Conservation (phyloP, 208 protist species). For the Angomonas ambiguus region DNA sequence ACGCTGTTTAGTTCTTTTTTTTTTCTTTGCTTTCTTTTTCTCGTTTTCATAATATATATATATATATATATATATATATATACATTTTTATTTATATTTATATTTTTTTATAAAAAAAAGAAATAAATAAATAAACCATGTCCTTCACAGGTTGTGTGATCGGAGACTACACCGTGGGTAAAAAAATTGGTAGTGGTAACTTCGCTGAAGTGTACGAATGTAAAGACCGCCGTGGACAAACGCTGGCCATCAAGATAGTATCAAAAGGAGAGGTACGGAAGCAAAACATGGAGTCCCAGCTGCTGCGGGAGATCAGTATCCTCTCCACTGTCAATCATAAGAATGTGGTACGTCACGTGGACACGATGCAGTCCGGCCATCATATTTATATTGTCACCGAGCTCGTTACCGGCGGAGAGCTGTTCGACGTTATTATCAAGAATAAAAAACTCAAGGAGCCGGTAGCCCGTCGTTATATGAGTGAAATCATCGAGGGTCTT, state of each 20-base stretch:
- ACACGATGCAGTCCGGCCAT: conserved; percentile 83
- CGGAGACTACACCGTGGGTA: conserved; percentile 81
- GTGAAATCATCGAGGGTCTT: conserved; percentile 93
- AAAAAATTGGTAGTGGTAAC: conserved; percentile 82
- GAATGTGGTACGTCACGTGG: conserved; percentile 84
- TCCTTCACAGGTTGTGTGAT: conserved; percentile 15
- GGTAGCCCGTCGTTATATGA: conserved; percentile 89
- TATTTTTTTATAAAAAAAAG: background rate
- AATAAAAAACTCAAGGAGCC: conserved; percentile 83
- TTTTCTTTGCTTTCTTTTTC: too few species aligned
- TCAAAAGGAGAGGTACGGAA: conserved; percentile 75
- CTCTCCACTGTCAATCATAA: conserved; percentile 76
- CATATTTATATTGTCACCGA: conserved; percentile 92
- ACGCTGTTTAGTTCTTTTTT: too few species aligned
- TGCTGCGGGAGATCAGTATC: conserved; percentile 85
- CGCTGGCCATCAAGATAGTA: conserved; percentile 87
- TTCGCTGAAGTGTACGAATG: conserved; percentile 84
- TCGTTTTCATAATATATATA: conserved; percentile 1
- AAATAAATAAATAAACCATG: background rate
- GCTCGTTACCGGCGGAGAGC: conserved; percentile 89
- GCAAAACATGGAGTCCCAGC: conserved; percentile 88
- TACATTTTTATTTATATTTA: background rate
- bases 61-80: background rate
- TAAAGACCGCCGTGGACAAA: conserved; percentile 51
- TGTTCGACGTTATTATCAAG: conserved; percentile 90